A percentile compares a stretch with the other conserved stretches of the same genome.
Conservation (phyloP, 1,284 basidiomycete species). For the Rhizoctonia solani region DNA sequence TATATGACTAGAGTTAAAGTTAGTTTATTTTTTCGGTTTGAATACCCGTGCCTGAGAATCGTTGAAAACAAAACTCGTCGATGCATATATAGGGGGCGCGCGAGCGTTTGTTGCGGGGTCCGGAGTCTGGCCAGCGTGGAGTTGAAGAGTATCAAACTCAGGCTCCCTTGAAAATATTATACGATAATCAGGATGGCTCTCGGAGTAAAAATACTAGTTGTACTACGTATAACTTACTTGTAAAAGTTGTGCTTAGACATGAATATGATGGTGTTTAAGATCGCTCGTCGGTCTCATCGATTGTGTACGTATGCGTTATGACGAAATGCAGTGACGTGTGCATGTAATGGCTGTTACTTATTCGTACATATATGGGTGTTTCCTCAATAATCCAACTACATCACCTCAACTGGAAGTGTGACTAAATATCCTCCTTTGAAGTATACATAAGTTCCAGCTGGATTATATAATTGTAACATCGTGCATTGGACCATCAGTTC, state of each 20-base stretch:
- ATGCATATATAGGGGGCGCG: slow-evolving; percentile 81
- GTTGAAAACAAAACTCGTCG: slow-evolving; percentile 80
- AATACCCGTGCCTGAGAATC: slow-evolving; percentile 56
- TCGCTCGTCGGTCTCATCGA: background rate
- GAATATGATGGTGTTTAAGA: background rate
- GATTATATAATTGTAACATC: too few species aligned
- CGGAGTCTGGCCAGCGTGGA: slow-evolving; percentile 76
- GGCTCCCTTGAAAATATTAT: slow-evolving; percentile 58
- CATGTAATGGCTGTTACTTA: too few species aligned
- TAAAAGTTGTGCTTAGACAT: slow-evolving; percentile 27
- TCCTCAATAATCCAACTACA: too few species aligned
- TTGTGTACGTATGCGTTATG: too few species aligned
- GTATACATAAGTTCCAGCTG: too few species aligned
- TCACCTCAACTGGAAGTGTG: too few species aligned
- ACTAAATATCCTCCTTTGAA: too few species aligned
- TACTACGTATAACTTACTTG: background rate
- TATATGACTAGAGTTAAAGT: slow-evolving; percentile 43
- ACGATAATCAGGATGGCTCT: background rate
- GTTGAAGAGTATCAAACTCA: slow-evolving; percentile 81
- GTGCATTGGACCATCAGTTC: too few species aligned
- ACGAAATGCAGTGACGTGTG: too few species aligned
- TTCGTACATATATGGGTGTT: too few species aligned
- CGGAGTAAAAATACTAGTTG: background rate
- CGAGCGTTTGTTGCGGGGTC: slow-evolving; percentile 52
- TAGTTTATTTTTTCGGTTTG: background rate